Percentiles rank a stretch among this genome's conserved stretches.
Conservation (phyloP, 163 green algal genomes). For the Prototheca cutis region DNA sequence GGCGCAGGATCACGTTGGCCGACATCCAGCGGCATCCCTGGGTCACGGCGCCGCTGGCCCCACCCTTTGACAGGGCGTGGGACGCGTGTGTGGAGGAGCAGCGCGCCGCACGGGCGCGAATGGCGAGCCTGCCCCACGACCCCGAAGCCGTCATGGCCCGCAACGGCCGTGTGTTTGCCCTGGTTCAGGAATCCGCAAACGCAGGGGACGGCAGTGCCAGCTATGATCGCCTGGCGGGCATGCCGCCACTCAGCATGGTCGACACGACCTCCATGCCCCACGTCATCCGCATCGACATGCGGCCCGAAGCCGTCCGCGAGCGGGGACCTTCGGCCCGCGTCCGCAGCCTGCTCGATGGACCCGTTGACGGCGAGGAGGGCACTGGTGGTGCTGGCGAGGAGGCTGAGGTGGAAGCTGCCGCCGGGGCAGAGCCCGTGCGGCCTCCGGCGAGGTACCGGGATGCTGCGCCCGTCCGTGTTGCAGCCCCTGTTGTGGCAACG, state of each 20-base stretch:
- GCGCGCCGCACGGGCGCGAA: not conserved
- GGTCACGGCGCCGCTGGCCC: conserved; percentile 18
- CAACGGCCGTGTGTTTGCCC: conserved; percentile 8
- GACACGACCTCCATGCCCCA: not conserved
- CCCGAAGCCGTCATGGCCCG: conserved; percentile 4
- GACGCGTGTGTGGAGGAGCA: conserved; percentile 1
- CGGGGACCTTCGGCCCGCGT: not conserved
- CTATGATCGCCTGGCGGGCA: not conserved
- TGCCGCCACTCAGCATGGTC: conserved; percentile 1
- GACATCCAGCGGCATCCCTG: conserved; percentile 71
- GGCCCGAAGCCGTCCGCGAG: conserved; percentile 4
- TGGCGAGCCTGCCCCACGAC: not conserved
- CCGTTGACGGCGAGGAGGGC: not conserved
- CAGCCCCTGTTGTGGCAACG: no score
- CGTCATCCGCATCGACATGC: conserved; percentile 14
- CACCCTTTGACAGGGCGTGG: not conserved
- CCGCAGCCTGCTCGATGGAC: not conserved
- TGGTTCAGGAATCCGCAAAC: not conserved
- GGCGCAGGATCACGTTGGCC: conserved; percentile 39
- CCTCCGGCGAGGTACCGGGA: not conserved
- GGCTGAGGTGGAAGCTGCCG: not conserved
- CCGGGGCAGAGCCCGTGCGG: not conserved
- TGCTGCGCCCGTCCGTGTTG: not conserved
- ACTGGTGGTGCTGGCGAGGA: no score
- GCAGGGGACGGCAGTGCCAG: not conserved